phyloP scores from a whole-genome alignment of 2,329 filamentous ascomycete genomes.

The Claviceps capensis region DNA sequence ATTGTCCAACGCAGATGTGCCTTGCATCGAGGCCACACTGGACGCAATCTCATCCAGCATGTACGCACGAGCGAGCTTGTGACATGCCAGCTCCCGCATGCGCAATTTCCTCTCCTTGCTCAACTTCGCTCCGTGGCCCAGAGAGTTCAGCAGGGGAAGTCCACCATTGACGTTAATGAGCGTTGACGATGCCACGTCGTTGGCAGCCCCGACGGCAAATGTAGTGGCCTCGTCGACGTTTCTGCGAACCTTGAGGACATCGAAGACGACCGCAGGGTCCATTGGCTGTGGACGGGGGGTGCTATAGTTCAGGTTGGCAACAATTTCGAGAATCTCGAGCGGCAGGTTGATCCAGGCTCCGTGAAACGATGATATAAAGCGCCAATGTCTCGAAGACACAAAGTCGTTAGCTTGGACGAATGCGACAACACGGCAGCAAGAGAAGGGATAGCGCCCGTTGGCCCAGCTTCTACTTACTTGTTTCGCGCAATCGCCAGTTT shows the following conservation, averaged over 20 bases:
- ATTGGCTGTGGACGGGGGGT: slow-evolving; percentile 63
- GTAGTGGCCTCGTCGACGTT: slow-evolving; percentile 70
- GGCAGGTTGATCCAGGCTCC: slow-evolving; percentile 74
- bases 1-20: slow-evolving; percentile 61
- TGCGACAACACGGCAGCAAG: neutral
- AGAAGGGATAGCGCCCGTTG: neutral
- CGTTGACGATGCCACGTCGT: slow-evolving; percentile 53
- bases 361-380: slow-evolving; percentile 71
- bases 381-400: slow-evolving; percentile 52
- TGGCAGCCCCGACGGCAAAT: slow-evolving; percentile 63
- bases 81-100: slow-evolving; percentile 68
- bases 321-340: slow-evolving; percentile 62
- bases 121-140: slow-evolving; percentile 44
- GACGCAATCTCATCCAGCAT: slow-evolving; percentile 71
- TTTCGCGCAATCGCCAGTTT: neutral
- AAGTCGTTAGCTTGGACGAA: neutral
- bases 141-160: slow-evolving; percentile 9
- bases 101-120: slow-evolving; percentile 65
- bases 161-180: slow-evolving; percentile 40
- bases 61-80: slow-evolving; percentile 65
- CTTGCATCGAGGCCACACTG: slow-evolving; percentile 74
- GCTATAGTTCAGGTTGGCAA: slow-evolving; percentile 69
- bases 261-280: slow-evolving; percentile 70
- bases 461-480: neutral
- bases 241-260: slow-evolving; percentile 68